Percentiles rank a stretch among this genome's conserved stretches.
Conservation (phyloP, 768 basidiomycete species). For the Amanita inopinata region DNA sequence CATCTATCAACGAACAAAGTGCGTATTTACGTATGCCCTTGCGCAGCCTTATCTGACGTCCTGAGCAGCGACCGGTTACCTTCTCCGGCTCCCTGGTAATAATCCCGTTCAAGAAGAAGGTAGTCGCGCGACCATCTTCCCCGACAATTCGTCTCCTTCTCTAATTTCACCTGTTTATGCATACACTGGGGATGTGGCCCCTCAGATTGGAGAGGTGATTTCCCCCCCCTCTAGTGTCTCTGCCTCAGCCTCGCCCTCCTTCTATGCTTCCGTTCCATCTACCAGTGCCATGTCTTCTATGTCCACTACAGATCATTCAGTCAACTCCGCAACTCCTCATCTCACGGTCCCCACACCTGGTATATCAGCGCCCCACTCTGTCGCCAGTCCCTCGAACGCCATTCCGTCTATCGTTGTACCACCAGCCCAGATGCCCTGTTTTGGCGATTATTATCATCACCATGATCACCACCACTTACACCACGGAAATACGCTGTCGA, state of each 20-base stretch:
- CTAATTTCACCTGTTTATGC: constrained; percentile 35
- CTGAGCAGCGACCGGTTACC: constrained; percentile 32
- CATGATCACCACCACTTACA: too few species aligned
- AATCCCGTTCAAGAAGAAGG: constrained; percentile 38
- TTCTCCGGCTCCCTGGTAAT: constrained; percentile 41
- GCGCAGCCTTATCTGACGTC: constrained; percentile 5
- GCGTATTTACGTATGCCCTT: constrained; percentile 9
- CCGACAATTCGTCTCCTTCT: constrained; percentile 27
- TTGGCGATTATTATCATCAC: too few species aligned
- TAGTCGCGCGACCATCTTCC: constrained; percentile 21
- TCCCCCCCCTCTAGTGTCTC: neutral
- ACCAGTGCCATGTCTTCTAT: neutral
- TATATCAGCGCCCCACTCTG: neutral
- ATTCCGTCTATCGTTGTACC: too few species aligned
- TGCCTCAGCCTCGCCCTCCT: neutral
- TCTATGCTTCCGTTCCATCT: neutral
- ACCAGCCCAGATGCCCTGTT: too few species aligned
- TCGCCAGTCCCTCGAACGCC: too few species aligned
- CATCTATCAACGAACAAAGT: constrained; percentile 38
- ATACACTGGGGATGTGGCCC: constrained; percentile 33
- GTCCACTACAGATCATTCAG: neutral
- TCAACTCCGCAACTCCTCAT: neutral
- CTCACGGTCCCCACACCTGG: neutral
- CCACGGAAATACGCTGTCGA: too few species aligned
- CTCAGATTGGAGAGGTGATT: constrained; percentile 23